Evolutionary conservation across 176 grass and related monocot genomes (phyloP), one percentile per base, ranked within the genome.

Genomic region (Chloris gayana): DNA sequence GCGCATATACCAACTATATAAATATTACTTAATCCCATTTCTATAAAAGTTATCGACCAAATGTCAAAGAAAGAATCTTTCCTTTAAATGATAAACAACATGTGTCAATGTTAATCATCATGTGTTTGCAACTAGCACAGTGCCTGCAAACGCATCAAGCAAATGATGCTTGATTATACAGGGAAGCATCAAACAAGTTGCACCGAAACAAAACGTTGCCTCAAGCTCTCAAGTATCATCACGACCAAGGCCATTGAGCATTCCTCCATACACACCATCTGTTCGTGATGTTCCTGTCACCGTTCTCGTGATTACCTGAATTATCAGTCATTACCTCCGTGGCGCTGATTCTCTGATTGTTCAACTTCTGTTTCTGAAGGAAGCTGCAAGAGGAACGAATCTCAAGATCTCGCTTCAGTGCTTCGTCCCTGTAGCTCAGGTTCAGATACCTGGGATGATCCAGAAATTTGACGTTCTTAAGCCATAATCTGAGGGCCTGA

Each of bases 191-290:
- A 22, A 49, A n/a, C 39, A 11, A 12, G 3, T 46, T 60, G 15
- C 47, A 72, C 26, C 32, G 24, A 57, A 79, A 27, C 14, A 78
- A 32, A 34, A 70, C 10, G 39, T 9, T 32, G 34, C 6, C n/a
- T n/a, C n/a, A n/a, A n/a, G n/a, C n/a, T n/a, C n/a, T n/a, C 19
- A 29, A 11, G 13, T 18, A 18, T 9, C 34, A 27, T 93, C 86
- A 89, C 85, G 88, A 89, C 88, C 96, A 93, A 58, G 92, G 96
- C 92, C 90, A 99, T 44, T 83, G 88, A 59, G 96, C 92, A 76
- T 99, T 86, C 64, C 44, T 95, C 96, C 96, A 98, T 24, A 77
- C 76, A 69, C 92, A 95, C 82, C 84, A 95, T 54, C 82, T 91
- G 47, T 62, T 70, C 32, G 13, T 53, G 33, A 79, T 33, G 21